Base-by-base conservation (phyloP, 2,329 filamentous ascomycete species). In the Pseudocercospora musae region DNA sequence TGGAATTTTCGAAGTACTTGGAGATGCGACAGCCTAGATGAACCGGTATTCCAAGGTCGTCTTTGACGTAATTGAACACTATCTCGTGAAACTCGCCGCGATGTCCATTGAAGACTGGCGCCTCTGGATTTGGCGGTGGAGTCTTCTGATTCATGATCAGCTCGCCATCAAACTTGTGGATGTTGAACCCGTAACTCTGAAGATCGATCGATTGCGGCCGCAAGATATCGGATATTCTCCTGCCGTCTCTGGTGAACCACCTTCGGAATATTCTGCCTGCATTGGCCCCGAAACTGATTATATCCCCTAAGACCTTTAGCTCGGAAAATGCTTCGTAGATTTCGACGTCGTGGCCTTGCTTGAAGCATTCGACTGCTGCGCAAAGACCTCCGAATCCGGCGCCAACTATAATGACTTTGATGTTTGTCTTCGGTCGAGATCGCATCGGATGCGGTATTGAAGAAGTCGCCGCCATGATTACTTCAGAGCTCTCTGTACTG, bases 381-480 rank as follows among this genome's bases (percentile, higher is more conserved):
- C 46, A 52, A n/a, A 68, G 49, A 15, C 66, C 66, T 33, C 62
- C 62, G 15, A 54, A 49, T 6, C 66, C 66, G 4, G 64, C 60
- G 23, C 66, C 66, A 7, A 68, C 62, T 44, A 66, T 63, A 23
- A 65, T 49, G 25, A 67, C 60, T 29, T 67, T 59, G 21, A 67
- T 60, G 44, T 33, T 31, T 4, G 21, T 52, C 8, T 10, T 25
- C 8, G 48, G 3, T n/a, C 25, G 21, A 10, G 21, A 9, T 4
- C 48, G 48, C 48, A 52, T 52, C 2, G 48, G 48, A 18, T 52
- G 48, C 10, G 25, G 15, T 15, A n/a, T 4, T 20, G 25, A n/a
- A 10, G 23, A 4, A 18, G 1, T 29, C 23, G 25, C 25, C 13
- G 25, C 21, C 15, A 18, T n/a, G 3, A 15, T 11, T 13, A 4